phyloP scores from a whole-genome alignment of 2,329 filamentous ascomycete genomes.

The Stromatinia cepivora region DNA sequence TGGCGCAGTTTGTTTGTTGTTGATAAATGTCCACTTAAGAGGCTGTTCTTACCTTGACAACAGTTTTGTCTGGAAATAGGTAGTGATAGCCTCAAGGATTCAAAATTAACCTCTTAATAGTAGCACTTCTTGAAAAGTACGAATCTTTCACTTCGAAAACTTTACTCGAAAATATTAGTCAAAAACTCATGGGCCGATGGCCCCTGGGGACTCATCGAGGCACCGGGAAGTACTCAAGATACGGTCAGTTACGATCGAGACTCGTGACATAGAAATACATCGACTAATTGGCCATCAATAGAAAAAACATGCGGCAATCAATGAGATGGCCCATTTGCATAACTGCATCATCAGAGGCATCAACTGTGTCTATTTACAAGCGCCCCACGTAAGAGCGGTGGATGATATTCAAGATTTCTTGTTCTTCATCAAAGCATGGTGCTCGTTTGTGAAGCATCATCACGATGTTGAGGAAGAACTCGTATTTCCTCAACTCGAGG shows the following conservation, averaged over 20 bases:
- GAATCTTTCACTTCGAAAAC: no score
- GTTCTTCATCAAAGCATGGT: background rate
- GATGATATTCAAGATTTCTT: background rate
- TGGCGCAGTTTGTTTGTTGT: no score
- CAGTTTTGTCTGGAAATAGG: no score
- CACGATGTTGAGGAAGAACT: background rate
- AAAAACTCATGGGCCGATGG: no score
- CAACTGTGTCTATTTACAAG: background rate
- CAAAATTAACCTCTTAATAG: no score
- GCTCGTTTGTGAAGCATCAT: background rate
- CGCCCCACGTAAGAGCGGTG: background rate
- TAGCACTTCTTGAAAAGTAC: no score
- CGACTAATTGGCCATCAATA: background rate
- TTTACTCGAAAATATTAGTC: no score
- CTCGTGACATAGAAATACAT: background rate
- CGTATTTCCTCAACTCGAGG: background rate
- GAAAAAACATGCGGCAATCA: background rate
- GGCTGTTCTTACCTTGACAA: no score
- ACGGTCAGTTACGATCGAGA: background rate
- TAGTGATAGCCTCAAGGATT: no score
- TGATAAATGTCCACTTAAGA: no score
- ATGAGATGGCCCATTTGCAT: background rate
- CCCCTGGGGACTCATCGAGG: no score
- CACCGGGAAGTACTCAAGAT: no score
- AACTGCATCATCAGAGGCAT: background rate